Percentiles rank a stretch among this genome's conserved stretches.
Evolutionary conservation across 2,329 filamentous ascomycete species (phyloP).

Genomic region (Blumeria hordei): DNA sequence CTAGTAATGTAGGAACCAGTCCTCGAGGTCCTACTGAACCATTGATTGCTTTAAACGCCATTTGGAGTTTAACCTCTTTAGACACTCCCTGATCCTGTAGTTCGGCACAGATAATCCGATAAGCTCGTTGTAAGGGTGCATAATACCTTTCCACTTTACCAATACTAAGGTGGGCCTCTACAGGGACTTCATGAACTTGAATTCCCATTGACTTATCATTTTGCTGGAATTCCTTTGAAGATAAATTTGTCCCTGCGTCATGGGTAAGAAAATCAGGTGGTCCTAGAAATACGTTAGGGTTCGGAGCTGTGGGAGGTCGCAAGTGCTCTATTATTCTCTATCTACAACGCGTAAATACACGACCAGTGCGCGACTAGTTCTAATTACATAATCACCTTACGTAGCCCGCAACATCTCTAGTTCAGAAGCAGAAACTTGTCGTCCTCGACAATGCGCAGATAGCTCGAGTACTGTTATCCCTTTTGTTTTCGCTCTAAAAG

Average conservation of each 20-base stretch:
- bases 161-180: constrained; percentile 1
- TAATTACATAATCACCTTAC: too few relatives aligned
- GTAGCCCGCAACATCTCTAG: too few relatives aligned
- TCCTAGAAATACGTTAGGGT: too few relatives aligned
- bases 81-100: background rate
- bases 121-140: background rate
- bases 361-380: too few relatives aligned
- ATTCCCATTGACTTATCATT: background rate
- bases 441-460: too few relatives aligned
- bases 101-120: background rate
- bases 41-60: background rate
- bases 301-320: too few relatives aligned
- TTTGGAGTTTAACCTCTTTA: background rate
- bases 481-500: too few relatives aligned
- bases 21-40: background rate
- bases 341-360: too few relatives aligned
- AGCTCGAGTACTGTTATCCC: too few relatives aligned
- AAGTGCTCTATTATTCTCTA: too few relatives aligned
- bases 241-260: constrained; percentile 2
- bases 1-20: background rate
- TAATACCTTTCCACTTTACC: constrained; percentile 1
- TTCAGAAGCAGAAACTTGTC: too few relatives aligned
- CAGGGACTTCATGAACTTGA: background rate
- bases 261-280: too few relatives aligned
- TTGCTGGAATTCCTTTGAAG: constrained; percentile 2